Evolutionary conservation across 495 filamentous ascomycete genomes (phyloP), one percentile per base, ranked within the genome.

Genomic region (Neurospora intermedia): DNA sequence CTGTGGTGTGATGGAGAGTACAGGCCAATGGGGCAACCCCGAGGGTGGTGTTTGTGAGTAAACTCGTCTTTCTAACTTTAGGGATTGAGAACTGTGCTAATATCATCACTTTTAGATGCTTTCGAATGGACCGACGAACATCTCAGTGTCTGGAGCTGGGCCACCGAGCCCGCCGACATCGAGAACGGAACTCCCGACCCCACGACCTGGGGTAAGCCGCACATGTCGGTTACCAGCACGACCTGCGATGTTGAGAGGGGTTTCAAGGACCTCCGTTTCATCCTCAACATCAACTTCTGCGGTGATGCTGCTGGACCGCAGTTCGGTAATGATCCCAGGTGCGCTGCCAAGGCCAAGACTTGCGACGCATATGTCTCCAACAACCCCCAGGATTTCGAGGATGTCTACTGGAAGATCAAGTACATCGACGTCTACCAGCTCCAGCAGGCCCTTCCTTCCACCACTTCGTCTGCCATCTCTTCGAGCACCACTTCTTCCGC

Each of bases 91-190:
- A 18, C 23, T 69, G 23, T 69, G 45, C 71, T 71, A 46, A 75
- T 69, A 69, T 9, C 13, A 39, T 54, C 18, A 10, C 27, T 0
- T 31, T 70, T 10, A 80, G 75, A 93, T 75, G 92, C 92, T 3
- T 90, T 91, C 80, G 87, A 94, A 76, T 94, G 91, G 91, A 90
- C 84, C 39, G 81, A 82, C 5, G 77, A 87, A 9, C 83, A 76
- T 73, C 88, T 96, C 78, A 89, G 88, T 75, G 87, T 97, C 71
- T 96, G 88, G 88, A 91, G 89, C 83, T 95, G 92, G 82, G 77
- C 90, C 15, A 73, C 76, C 1, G 88, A 91, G 54, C 84, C 84
- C 31, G 6, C 31, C 0, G 79, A 83, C 62, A 73, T 85, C 43
- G 88, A 87, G 8, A 76, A 75, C 4, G 89, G 90, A 38, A 84